Evolutionary conservation across 805 yeast species (phyloP), one percentile per base, ranked within the genome.

Genomic region (Kodamaea hsintzibuensis): DNA sequence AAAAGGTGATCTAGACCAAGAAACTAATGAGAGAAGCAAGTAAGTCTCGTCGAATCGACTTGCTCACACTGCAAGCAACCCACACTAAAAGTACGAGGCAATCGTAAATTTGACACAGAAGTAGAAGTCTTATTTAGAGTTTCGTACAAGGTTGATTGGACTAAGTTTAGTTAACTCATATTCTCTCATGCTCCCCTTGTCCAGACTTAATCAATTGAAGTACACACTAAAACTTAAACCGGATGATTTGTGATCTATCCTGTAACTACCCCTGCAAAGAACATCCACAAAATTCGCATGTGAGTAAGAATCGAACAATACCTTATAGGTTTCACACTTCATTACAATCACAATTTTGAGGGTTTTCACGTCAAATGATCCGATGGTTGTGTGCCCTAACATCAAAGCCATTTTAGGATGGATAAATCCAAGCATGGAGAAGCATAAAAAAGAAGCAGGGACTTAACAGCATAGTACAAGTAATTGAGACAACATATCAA

Each of bases 51-150:
- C 35, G 35, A 30, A 30, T 30, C 35, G 35, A 30, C 35, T 38
- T 38, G 42, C 42, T 38, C 14, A 16, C 18, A 16, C 18, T 30
- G 35, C 35, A 30, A 10, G 13, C 13, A 8, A 30, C 8, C 35
- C 35, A 30, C 35, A 8, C 42, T 7, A 38, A n/a, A 38, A n/a
- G 18, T 38, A 38, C 42, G 18, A 38, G 18, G 42, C 42, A 38
- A 30, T 38, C 42, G 42, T 38, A 38, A 38, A 38, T 38, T 38
- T 38, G 42, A 38, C 42, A 38, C 42, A 38, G 42, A 38, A 38
- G 42, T 38, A 8, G 35, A 30, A 30, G 35, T 8, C 8, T 9
- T 3, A 30, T 30, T 30, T 30, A 30, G 35, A 10, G 35, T 30
- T 30, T 30, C 35, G 8, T 30, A 30, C 35, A 12, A 30, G 13